Evolutionary conservation across 129 eudicot species (phyloP).

Genomic region (Centella asiatica): DNA sequence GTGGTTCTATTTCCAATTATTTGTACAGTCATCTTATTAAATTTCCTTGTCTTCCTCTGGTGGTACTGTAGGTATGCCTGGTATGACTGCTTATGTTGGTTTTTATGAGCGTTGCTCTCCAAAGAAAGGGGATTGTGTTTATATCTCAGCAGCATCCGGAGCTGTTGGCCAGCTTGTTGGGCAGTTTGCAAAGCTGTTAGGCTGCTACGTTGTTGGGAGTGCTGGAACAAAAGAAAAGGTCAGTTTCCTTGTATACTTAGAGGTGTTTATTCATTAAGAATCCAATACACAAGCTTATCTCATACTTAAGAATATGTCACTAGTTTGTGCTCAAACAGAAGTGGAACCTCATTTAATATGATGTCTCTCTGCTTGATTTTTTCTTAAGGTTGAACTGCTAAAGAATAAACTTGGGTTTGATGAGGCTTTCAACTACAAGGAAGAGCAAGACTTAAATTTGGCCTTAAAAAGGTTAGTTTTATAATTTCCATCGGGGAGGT

Average conservation of each 20-base stretch:
- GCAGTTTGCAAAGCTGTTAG: constrained; percentile 1
- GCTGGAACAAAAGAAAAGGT: constrained; percentile 1
- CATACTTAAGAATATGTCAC: neutral
- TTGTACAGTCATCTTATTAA: neutral
- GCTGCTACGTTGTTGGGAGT: constrained; percentile 3
- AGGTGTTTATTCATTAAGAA: no score
- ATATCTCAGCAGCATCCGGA: neutral
- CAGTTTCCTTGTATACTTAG: neutral
- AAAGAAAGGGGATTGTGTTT: neutral
- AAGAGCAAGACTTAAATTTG: neutral
- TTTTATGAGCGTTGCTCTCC: neutral
- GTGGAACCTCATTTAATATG: neutral
- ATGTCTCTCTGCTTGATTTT: neutral
- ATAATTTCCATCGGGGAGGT: neutral
- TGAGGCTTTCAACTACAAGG: neutral
- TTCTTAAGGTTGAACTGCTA: neutral
- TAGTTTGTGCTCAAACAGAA: neutral
- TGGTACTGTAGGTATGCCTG: neutral
- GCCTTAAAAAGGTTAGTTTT: neutral
- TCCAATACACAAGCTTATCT: no score
- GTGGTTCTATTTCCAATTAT: no score
- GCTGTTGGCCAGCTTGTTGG: constrained; percentile 1
- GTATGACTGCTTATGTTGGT: neutral
- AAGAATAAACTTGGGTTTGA: neutral
- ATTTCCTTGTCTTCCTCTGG: neutral